These are phyloP conservation scores for Nemania sp. DNA, from an alignment of 2,329 filamentous ascomycete species.

Conservation along the genomic window DNA sequence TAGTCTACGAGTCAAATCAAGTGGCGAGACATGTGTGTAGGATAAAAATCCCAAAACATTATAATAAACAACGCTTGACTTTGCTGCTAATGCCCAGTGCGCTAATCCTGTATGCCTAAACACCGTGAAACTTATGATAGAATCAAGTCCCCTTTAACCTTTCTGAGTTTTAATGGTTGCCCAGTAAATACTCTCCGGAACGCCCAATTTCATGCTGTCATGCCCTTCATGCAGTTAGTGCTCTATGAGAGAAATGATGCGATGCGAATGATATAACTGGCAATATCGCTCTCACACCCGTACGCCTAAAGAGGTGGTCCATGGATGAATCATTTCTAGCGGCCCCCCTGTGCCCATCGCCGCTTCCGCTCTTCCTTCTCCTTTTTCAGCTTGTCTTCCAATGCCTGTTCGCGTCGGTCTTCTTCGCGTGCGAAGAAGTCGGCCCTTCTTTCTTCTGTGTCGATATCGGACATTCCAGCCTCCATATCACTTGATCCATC, in stretches of 20 bases:
- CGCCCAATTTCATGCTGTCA: slow-evolving; percentile 26
- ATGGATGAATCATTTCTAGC: slow-evolving; percentile 18
- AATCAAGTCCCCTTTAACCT: slow-evolving; percentile 11
- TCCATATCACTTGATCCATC: slow-evolving; percentile 79
- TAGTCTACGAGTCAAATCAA: not conserved
- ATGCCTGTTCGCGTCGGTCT: slow-evolving; percentile 61
- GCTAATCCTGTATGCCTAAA: slow-evolving; percentile 17
- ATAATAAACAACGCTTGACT: not conserved
- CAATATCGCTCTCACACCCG: slow-evolving; percentile 18
- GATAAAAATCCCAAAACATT: slow-evolving; percentile 5
- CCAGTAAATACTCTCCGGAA: slow-evolving; percentile 26
- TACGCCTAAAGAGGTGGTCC: slow-evolving; percentile 23
- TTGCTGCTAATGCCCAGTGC: slow-evolving; percentile 3
- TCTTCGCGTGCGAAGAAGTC: slow-evolving; percentile 66
- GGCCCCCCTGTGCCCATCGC: slow-evolving; percentile 27
- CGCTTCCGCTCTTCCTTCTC: slow-evolving; percentile 40
- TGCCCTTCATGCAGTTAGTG: slow-evolving; percentile 26
- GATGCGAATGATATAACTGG: slow-evolving; percentile 15
- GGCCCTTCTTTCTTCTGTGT: slow-evolving; percentile 69
- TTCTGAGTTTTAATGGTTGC: slow-evolving; percentile 25
- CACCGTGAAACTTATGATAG: slow-evolving; percentile 16
- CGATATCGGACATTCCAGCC: slow-evolving; percentile 72
- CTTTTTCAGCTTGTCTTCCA: slow-evolving; percentile 41
- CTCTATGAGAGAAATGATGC: slow-evolving; percentile 19
- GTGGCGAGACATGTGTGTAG: not conserved